Base-by-base conservation (phyloP, 73 alveolate genomes). In the Stentor coeruleus region DNA sequence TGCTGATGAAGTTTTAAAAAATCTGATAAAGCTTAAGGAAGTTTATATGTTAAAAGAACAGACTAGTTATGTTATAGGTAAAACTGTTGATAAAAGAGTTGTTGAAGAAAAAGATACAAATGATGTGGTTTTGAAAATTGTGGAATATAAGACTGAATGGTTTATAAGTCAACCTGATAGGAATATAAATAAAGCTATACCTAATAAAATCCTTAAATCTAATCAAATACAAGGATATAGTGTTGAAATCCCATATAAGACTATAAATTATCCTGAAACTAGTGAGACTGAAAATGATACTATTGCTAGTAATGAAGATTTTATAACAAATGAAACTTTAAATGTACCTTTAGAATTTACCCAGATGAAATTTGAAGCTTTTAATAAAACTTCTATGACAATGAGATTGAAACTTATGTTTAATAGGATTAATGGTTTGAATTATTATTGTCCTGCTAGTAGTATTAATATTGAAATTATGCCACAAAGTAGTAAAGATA, bases 81-180 rank as follows among this genome's bases (percentile, higher is more conserved):
- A 40, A 40, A 66, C 79, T 2, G 37, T 31, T 66, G 37, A 66
- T 20, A 66, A 66, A 33, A 31, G 33, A 20, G 14, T 66, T 0
- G 39, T 31, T 31, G 37, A 31, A 1, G 40, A 66, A 66, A 66
- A 31, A 20, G 79, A 66, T 20, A 26, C 11, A 0, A 40, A 66
- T 20, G 79, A 66, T 66, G 79, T 66, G 14, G 26, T 66, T 20
- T 2, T 66, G 2, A 66, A 26, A 66, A 40, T 66, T 40, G 33
- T 31, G 14, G 79, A 66, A 66, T 66, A 66, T 66, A 66, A 20
- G 33, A 75, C 72, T 0, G 59, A 37, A 75, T 75, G 77, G 77
- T 15, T 15, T 36, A 75, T 15, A 36, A 39, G 74, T 39, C 80
- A 75, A 35, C 83, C 83, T 15, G 72, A 75, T 75, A 66, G 83